Percentiles rank a stretch among this genome's conserved stretches.
phyloP scores from a whole-genome alignment of 2,329 filamentous ascomycete genomes.

The Calonectria honghensis region DNA sequence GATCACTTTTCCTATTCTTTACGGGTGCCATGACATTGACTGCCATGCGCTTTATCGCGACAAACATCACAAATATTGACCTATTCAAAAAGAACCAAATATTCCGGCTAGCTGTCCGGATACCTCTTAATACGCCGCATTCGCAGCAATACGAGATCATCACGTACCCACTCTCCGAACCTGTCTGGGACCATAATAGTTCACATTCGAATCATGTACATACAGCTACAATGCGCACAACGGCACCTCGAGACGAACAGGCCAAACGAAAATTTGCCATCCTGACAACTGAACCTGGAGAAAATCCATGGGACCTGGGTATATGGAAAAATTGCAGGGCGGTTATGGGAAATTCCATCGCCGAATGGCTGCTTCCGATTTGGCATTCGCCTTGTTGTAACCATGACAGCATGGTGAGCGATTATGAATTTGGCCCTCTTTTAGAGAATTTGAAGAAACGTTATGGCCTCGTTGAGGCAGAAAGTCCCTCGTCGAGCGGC shows the following conservation, averaged over 20 bases:
- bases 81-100: conserved; percentile 78
- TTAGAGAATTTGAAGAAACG: conserved; percentile 73
- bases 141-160: conserved; percentile 70
- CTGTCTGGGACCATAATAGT: conserved; percentile 39
- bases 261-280: conserved; percentile 85
- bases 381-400: conserved; percentile 83
- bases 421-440: conserved; percentile 80
- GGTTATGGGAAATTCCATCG: conserved; percentile 82
- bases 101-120: conserved; percentile 84
- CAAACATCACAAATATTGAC: conserved; percentile 91
- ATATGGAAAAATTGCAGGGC: conserved; percentile 81
- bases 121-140: conserved; percentile 71
- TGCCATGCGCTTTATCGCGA: conserved; percentile 80
- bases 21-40: conserved; percentile 84
- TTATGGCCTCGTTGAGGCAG: conserved; percentile 51
- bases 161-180: conserved; percentile 72
- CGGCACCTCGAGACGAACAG: conserved; percentile 62
- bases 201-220: conserved; percentile 36
- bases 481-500: conserved; percentile 32
- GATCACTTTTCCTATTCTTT: conserved; percentile 87
- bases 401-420: conserved; percentile 79
- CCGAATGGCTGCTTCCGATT: conserved; percentile 90
- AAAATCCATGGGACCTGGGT: conserved; percentile 92
- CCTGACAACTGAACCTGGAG: conserved; percentile 80
- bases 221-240: conserved; percentile 42